Evolutionary conservation across 441 rosid species (phyloP).

Genomic region (Mallotus japonicus): DNA sequence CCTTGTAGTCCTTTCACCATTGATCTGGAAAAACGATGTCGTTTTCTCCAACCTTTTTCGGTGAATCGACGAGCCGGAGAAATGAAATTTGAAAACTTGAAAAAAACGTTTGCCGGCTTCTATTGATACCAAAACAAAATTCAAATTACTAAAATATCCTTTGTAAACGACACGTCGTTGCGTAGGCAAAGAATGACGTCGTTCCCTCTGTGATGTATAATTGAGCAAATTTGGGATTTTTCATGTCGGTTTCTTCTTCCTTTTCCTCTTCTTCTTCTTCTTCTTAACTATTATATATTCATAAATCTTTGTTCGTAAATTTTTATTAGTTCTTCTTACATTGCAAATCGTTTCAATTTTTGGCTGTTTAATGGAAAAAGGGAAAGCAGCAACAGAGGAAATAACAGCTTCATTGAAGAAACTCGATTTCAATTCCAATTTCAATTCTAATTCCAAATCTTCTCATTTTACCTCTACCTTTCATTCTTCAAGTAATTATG

Average conservation of each 20-base stretch:
- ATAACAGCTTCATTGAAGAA: slow-evolving; percentile 37
- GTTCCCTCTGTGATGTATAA: not conserved
- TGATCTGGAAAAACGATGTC: slow-evolving; percentile 4
- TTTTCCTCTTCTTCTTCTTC: not conserved
- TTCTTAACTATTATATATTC: not conserved
- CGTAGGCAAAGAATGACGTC: not conserved
- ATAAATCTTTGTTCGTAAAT: not conserved
- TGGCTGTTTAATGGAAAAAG: slow-evolving; percentile 42
- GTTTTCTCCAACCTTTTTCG: not conserved
- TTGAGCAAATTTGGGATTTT: not conserved
- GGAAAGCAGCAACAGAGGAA: slow-evolving; percentile 28
- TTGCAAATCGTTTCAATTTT: not conserved
- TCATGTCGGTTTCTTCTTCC: slow-evolving; percentile 1
- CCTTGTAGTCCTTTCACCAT: slow-evolving; percentile 54
- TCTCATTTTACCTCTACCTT: slow-evolving; percentile 19
- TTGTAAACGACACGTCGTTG: too few relatives aligned
- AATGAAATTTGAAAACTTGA: not conserved
- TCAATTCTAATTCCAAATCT: slow-evolving; percentile 29
- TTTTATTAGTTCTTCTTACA: too few relatives aligned
- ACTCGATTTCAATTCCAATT: slow-evolving; percentile 44
- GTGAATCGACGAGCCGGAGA: not conserved
- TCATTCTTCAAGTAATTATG: slow-evolving; percentile 41
- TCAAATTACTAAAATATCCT: slow-evolving; percentile 15
- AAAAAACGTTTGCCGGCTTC: not conserved
- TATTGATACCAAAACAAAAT: not conserved